These are phyloP conservation scores for Ganoderma lucidum DNA, from an alignment of 1,284 basidiomycete species.

Conservation along the genomic window DNA sequence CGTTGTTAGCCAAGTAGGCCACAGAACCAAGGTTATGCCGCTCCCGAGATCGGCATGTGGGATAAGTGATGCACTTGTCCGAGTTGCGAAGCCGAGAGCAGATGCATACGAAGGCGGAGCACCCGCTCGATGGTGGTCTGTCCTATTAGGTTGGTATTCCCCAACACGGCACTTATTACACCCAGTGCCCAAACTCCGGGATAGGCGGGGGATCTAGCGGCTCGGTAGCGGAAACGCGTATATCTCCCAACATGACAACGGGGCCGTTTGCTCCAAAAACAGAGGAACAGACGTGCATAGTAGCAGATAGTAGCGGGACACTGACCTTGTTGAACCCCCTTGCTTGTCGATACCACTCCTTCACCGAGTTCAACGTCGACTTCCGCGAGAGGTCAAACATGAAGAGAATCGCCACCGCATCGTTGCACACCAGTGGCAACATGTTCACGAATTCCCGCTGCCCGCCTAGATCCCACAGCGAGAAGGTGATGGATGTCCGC, in stretches of 20 bases:
- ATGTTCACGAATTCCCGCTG: slow-evolving; percentile 99
- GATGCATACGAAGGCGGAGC: neutral
- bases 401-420: slow-evolving; percentile 98
- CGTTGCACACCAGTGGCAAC: slow-evolving; percentile 97
- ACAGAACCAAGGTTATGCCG: neutral
- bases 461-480: slow-evolving; percentile 98
- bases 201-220: neutral
- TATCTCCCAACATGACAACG: neutral
- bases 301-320: slow-evolving; percentile 15
- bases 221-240: neutral
- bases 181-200: neutral
- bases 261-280: neutral
- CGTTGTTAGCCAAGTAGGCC: neutral
- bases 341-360: slow-evolving; percentile 99
- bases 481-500: slow-evolving; percentile 98
- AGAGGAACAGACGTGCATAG: neutral
- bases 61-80: neutral
- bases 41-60: neutral
- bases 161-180: neutral
- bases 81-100: neutral
- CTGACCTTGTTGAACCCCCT: slow-evolving; percentile 96
- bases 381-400: slow-evolving; percentile 99
- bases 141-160: neutral
- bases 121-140: neutral
- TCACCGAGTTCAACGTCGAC: slow-evolving; percentile 96